Percentiles rank a stretch among this genome's conserved stretches.
phyloP scores from a whole-genome alignment of 371 early-diverging fungal genomes.

The Zancudomyces culisetae region DNA sequence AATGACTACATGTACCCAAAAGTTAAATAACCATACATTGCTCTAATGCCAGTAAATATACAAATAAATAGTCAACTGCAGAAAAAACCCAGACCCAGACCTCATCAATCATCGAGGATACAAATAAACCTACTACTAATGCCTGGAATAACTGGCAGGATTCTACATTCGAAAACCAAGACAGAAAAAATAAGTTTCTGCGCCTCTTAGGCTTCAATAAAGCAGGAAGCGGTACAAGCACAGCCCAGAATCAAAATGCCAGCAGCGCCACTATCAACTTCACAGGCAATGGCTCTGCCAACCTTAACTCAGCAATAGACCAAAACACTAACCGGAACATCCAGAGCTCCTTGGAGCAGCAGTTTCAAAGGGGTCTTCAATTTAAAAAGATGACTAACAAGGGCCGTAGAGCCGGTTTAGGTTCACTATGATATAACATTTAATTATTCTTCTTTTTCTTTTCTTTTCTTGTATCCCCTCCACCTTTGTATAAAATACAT shows the following conservation, averaged over 20 bases:
- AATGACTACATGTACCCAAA: too few species aligned
- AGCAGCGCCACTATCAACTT: background rate
- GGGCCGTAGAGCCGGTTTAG: constrained; percentile 1
- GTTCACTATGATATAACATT: too few species aligned
- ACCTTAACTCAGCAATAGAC: background rate
- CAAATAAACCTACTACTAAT: background rate
- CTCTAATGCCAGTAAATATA: background rate
- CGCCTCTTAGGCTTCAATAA: constrained; percentile 3
- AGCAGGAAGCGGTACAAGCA: too few species aligned
- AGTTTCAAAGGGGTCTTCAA: constrained; percentile 3
- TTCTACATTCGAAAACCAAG: constrained; percentile 1
- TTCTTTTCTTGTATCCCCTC: too few species aligned
- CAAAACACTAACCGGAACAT: background rate
- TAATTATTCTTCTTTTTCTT: too few species aligned
- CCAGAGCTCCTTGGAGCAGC: background rate
- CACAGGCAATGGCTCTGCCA: background rate
- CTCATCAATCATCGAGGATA: background rate
- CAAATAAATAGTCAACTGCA: background rate
- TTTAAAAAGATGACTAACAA: constrained; percentile 1
- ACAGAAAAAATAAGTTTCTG: constrained; percentile 5
- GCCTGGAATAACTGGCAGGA: constrained; percentile 4
- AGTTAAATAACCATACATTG: background rate
- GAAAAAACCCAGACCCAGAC: background rate
- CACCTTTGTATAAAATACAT: too few species aligned
- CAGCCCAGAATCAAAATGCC: background rate